Evolutionary conservation across 805 yeast species (phyloP).

Genomic region (Myxozyma kluyveri): DNA sequence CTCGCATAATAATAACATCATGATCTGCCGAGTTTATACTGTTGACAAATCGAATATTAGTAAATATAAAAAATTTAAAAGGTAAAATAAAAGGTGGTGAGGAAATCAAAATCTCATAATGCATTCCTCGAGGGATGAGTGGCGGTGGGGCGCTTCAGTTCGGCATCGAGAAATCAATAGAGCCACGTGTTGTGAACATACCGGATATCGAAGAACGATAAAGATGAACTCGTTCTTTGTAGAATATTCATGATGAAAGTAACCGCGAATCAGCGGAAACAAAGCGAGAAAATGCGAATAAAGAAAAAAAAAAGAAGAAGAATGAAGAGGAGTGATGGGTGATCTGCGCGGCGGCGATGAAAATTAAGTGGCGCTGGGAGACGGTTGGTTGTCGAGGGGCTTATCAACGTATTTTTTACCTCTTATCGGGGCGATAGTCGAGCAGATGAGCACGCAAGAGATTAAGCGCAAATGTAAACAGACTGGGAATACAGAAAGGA

Average conservation of each 20-base stretch:
- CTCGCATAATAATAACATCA: slow-evolving; percentile 78
- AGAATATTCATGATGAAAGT: slow-evolving; percentile 30
- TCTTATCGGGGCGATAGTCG: too few species aligned
- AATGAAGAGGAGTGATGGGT: background rate
- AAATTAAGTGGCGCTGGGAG: too few species aligned
- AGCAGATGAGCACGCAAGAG: background rate
- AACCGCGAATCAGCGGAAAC: too few species aligned
- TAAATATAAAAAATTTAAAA: background rate
- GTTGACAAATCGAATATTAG: background rate
- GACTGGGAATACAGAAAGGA: background rate
- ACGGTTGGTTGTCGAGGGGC: too few species aligned
- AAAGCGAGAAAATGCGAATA: too few species aligned
- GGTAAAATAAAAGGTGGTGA: background rate
- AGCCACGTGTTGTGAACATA: slow-evolving; percentile 13
- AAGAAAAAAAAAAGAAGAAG: background rate
- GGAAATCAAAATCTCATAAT: background rate
- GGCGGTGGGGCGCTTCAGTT: background rate
- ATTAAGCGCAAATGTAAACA: background rate
- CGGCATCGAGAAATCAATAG: background rate
- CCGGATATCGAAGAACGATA: slow-evolving; percentile 48
- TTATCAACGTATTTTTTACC: too few species aligned
- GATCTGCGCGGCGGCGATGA: background rate
- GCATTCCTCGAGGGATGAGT: background rate
- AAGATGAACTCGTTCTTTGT: slow-evolving; percentile 34
- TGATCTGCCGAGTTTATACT: slow-evolving; percentile 66